Conservation (phyloP, 495 filamentous ascomycete genomes). For the Jackrogersella multiformis region DNA sequence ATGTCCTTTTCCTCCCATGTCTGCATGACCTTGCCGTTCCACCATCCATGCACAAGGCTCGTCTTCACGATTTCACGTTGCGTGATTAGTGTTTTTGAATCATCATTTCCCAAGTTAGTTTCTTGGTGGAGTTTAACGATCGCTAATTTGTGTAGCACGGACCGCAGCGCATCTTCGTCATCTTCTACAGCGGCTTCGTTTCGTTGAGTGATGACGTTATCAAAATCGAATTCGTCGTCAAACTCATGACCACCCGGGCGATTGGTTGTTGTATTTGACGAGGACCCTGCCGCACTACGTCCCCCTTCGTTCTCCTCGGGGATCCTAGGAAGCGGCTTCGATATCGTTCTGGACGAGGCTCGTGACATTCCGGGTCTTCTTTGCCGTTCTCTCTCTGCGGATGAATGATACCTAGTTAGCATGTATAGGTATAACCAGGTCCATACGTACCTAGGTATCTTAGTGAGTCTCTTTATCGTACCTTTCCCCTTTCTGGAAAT, state of each 20-base stretch:
- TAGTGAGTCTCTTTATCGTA: neutral
- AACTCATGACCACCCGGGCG: neutral
- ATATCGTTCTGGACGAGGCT: neutral
- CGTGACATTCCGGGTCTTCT: neutral
- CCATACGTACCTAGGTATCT: neutral
- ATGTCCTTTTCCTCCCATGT: neutral
- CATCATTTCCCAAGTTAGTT: neutral
- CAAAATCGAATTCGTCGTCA: slow-evolving; percentile 6
- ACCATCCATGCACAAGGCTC: neutral
- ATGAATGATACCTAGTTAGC: neutral
- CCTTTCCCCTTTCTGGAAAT: slow-evolving; percentile 18
- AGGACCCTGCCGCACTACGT: neutral
- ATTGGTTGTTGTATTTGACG: neutral
- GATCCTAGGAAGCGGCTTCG: neutral
- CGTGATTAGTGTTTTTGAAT: neutral
- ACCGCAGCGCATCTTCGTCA: neutral
- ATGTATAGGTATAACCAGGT: neutral
- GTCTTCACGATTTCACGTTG: slow-evolving; percentile 17
- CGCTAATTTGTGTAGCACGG: slow-evolving; percentile 6
- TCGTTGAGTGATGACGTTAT: slow-evolving; percentile 13
- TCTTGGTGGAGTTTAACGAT: slow-evolving; percentile 10
- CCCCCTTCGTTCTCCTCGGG: neutral
- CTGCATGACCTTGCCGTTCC: slow-evolving; percentile 5
- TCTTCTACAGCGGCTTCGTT: neutral
- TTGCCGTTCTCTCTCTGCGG: neutral